Base-by-base conservation (phyloP, 345 rosid genomes). In the Syzygium grande region DNA sequence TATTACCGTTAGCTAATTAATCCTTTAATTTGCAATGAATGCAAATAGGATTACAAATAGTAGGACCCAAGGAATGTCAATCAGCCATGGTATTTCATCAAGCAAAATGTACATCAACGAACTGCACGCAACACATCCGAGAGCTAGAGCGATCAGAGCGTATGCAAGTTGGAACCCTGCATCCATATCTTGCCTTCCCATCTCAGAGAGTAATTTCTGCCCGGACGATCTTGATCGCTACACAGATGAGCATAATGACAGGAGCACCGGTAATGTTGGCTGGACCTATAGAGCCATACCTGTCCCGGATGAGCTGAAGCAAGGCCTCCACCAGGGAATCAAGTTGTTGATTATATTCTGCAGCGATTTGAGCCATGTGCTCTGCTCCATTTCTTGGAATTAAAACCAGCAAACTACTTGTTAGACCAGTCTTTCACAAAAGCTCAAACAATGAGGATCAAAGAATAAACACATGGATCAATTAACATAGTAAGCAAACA, bases 261-360 rank as follows among this genome's bases (percentile, higher is more conserved):
- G 68, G 17, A 5, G 17, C 68, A 27, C 34, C 0, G 6, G 4
- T 5, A 59, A 59, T 1, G 8, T 59, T 59, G 68, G 68, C 2
- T 5, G 2, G 9, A 27, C 68, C 3, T 27, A 8, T 11, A 12
- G n/a, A 59, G 34, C 68, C 68, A 27, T 59, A 17, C 0, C 4
- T 0, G 0, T 59, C 30, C 17, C 4, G 27, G 13, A 59, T 6
- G 4, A 59, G 30, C 10, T 2, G 4, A 59, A 59, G 34, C 34
- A 59, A 59, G 16, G 16, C 68, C n/a, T 59, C 13, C 6, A 14
- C 68, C 0, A 12, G 0, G 68, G 68, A 59, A 59, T 59, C 68
- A 5, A 59, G 16, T 6, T 59, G 68, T 59, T 12, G 17, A 59
- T 27, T 27, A 27, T 27, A 12, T 27, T 59, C 8, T 27, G 2